Conservation (phyloP, 495 filamentous ascomycete species). For the Aspergillus homomorphus region DNA sequence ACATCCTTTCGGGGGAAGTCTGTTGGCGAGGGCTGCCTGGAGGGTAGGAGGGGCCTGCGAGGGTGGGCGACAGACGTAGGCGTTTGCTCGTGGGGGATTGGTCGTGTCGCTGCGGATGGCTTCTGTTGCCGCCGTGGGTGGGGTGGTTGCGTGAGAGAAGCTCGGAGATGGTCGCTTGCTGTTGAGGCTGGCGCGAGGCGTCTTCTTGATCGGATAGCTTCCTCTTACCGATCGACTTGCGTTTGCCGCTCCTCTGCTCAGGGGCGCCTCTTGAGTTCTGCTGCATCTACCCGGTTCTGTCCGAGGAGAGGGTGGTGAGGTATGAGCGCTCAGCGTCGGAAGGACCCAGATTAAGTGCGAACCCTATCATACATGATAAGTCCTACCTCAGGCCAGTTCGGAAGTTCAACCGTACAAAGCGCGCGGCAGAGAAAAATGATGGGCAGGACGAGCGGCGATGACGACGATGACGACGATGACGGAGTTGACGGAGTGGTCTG, state of each 20-base stretch:
- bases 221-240: conserved; percentile 47
- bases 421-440: conserved; percentile 3
- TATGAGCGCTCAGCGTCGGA: conserved; percentile 23
- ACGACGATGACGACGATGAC: conserved; percentile 2
- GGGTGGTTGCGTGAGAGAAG: conserved; percentile 38
- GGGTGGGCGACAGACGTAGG: conserved; percentile 34
- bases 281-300: conserved; percentile 49
- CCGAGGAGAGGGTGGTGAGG: conserved; percentile 22
- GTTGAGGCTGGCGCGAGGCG: conserved; percentile 32
- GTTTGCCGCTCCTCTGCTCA: conserved; percentile 49
- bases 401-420: neutral
- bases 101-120: conserved; percentile 12
- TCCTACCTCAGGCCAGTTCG: neutral
- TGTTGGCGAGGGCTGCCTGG: conserved; percentile 12
- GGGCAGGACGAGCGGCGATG: neutral
- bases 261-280: conserved; percentile 40
- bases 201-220: conserved; percentile 44
- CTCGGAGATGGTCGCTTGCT: conserved; percentile 50
- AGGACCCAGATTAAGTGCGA: conserved; percentile 16
- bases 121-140: conserved; percentile 17
- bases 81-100: conserved; percentile 40
- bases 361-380: conserved; percentile 20
- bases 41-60: conserved; percentile 22
- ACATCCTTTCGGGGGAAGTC: conserved; percentile 42
- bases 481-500: conserved; percentile 13